Percentiles rank a stretch among this genome's conserved stretches.
Evolutionary conservation across 2,329 filamentous ascomycete species (phyloP).

Genomic region (Teratosphaeria epicoccoides): DNA sequence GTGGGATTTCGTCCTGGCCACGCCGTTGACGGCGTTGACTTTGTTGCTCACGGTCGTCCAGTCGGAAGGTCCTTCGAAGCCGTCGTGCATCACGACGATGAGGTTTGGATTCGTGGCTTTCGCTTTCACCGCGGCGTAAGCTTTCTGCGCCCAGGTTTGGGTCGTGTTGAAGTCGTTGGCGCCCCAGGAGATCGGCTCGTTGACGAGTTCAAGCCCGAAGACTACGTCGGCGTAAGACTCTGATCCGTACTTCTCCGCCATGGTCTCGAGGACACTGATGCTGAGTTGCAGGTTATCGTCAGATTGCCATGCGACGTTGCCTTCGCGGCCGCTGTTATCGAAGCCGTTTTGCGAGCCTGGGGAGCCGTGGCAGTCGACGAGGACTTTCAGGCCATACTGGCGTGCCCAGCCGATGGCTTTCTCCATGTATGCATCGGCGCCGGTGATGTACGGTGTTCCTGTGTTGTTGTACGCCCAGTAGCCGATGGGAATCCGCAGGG

Average conservation of each 20-base stretch:
- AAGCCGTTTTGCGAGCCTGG: slow-evolving; percentile 44
- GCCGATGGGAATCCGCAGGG: slow-evolving; percentile 41
- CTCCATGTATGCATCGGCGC: slow-evolving; percentile 38
- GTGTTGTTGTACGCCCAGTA: slow-evolving; percentile 42
- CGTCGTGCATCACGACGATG: slow-evolving; percentile 32
- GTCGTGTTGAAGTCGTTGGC: slow-evolving; percentile 27
- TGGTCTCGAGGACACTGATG: slow-evolving; percentile 28
- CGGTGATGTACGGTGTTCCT: slow-evolving; percentile 34
- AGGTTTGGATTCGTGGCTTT: slow-evolving; percentile 25
- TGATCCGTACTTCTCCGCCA: slow-evolving; percentile 32
- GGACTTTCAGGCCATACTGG: slow-evolving; percentile 34
- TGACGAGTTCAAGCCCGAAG: slow-evolving; percentile 34
- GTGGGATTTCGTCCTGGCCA: slow-evolving; percentile 16
- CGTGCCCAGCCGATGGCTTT: slow-evolving; percentile 40
- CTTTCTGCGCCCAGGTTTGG: slow-evolving; percentile 26
- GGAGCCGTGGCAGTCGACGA: slow-evolving; percentile 42
- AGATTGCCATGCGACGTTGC: slow-evolving; percentile 20
- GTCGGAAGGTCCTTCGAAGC: slow-evolving; percentile 21
- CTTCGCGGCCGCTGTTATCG: slow-evolving; percentile 22
- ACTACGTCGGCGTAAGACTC: slow-evolving; percentile 32
- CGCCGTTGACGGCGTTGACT: slow-evolving; percentile 13
- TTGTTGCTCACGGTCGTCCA: slow-evolving; percentile 22
- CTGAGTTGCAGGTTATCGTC: slow-evolving; percentile 25
- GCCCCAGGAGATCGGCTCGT: slow-evolving; percentile 31
- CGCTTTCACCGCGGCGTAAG: slow-evolving; percentile 25